These are phyloP conservation scores for Aureoboletus auriporus DNA, from an alignment of 768 basidiomycete species.

Conservation along the genomic window DNA sequence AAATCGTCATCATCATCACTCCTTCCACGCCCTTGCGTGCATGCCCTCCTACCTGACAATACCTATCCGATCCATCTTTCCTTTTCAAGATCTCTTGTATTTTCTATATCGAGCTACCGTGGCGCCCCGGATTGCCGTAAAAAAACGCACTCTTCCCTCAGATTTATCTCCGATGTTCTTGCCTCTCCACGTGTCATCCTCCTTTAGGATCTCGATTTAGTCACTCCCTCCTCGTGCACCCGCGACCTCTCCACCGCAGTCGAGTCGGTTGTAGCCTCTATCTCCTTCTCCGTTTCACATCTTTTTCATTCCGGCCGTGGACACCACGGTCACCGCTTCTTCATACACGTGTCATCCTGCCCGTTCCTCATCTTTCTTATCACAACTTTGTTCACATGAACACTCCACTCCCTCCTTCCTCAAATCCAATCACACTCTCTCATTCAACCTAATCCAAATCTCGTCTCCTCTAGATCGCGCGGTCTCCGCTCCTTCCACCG, in stretches of 20 bases:
- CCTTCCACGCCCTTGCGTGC: constrained; percentile 22
- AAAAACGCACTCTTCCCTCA: constrained; percentile 8
- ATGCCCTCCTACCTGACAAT: constrained; percentile 1
- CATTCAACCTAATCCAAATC: constrained; percentile 23
- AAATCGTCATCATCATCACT: constrained; percentile 14
- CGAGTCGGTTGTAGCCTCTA: constrained; percentile 7
- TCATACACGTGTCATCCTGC: constrained; percentile 22
- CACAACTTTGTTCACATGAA: constrained; percentile 20
- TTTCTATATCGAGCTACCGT: constrained; percentile 19
- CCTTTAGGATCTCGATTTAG: constrained; percentile 19
- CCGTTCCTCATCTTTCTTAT: not conserved
- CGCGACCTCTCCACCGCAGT: constrained; percentile 16
- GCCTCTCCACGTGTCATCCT: constrained; percentile 22
- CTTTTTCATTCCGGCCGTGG: constrained; percentile 10
- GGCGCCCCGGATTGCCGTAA: constrained; percentile 31
- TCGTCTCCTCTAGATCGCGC: constrained; percentile 20
- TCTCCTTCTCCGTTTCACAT: not conserved
- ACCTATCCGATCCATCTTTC: constrained; percentile 18
- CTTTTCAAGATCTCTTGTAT: constrained; percentile 12
- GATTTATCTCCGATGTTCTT: constrained; percentile 26
- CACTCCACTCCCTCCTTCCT: constrained; percentile 7
- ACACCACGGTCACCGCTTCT: constrained; percentile 15
- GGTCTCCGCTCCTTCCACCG: constrained; percentile 13
- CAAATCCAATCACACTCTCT: constrained; percentile 9
- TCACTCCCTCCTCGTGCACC: constrained; percentile 11